These are phyloP conservation scores for Epichloe baconii DNA, from an alignment of 2,329 filamentous ascomycete species.

Conservation along the genomic window DNA sequence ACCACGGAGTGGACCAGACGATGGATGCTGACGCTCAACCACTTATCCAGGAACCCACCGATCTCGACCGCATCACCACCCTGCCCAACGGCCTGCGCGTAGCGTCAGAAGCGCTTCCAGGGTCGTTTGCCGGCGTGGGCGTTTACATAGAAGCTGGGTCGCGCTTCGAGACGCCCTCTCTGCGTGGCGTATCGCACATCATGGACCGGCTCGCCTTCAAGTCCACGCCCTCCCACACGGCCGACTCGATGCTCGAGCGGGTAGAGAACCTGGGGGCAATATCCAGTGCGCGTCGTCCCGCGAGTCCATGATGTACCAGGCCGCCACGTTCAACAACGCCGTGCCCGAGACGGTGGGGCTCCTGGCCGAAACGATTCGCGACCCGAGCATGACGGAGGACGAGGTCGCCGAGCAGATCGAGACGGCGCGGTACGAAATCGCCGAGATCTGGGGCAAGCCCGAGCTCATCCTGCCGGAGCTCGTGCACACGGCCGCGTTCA, in stretches of 20 bases:
- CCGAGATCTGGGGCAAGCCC: slow-evolving; percentile 94
- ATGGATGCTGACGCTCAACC: background rate
- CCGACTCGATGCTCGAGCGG: slow-evolving; percentile 76
- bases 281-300: slow-evolving; percentile 93
- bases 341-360: slow-evolving; percentile 72
- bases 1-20: background rate
- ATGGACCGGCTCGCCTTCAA: slow-evolving; percentile 95
- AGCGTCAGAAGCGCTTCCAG: slow-evolving; percentile 85
- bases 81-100: slow-evolving; percentile 88
- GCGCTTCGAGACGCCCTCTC: slow-evolving; percentile 73
- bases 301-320: slow-evolving; percentile 97
- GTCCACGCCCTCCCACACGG: slow-evolving; percentile 56
- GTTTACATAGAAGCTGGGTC: slow-evolving; percentile 95
- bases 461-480: slow-evolving; percentile 92
- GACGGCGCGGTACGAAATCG: slow-evolving; percentile 90
- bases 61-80: slow-evolving; percentile 77
- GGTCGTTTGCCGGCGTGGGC: slow-evolving; percentile 87
- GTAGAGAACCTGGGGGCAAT: slow-evolving; percentile 87
- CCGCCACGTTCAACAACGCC: slow-evolving; percentile 89
- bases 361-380: slow-evolving; percentile 84
- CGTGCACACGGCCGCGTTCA: slow-evolving; percentile 89
- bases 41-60: slow-evolving; percentile 52
- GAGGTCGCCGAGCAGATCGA: slow-evolving; percentile 79
- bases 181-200: slow-evolving; percentile 89
- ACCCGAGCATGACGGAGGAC: slow-evolving; percentile 70